phyloP scores from a whole-genome alignment of 257 asterid genomes.

The Plantago elongata region DNA sequence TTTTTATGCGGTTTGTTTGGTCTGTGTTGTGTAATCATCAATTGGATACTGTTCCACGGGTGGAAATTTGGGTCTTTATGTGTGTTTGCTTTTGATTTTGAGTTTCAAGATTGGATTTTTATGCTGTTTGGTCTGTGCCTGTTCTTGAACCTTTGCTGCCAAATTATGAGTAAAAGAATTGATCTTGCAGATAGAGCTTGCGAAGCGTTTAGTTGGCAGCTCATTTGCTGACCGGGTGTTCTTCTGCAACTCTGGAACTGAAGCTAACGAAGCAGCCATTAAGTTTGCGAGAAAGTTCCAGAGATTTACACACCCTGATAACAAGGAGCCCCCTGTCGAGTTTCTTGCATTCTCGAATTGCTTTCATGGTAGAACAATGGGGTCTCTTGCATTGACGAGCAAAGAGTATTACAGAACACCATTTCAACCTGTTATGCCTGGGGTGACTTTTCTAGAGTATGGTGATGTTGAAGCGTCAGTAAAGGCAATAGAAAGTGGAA shows the following conservation, averaged over 20 bases:
- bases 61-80: no score
- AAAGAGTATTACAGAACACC: constrained; percentile 78
- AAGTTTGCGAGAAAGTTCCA: constrained; percentile 87
- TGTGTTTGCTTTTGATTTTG: background rate
- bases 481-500: constrained; percentile 56
- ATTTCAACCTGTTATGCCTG: constrained; percentile 95
- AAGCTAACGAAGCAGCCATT: constrained; percentile 94
- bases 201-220: constrained; percentile 57
- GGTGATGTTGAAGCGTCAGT: constrained; percentile 66
- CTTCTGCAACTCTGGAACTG: constrained; percentile 95
- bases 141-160: no score
- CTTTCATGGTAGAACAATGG: constrained; percentile 96
- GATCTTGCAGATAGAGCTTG: constrained; percentile 74
- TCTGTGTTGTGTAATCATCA: background rate
- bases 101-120: background rate
- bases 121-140: background rate
- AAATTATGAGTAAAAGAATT: background rate
- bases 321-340: constrained; percentile 52
- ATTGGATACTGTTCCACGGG: no score
- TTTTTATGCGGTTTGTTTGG: constrained; percentile 7
- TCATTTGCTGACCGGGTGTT: constrained; percentile 98
- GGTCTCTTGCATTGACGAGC: constrained; percentile 88
- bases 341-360: constrained; percentile 76
- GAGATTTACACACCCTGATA: constrained; percentile 43
- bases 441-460: constrained; percentile 74